Percentiles rank a stretch among this genome's conserved stretches.
Evolutionary conservation across 2,329 filamentous ascomycete genomes (phyloP).

Genomic region (Penicillium sp.): DNA sequence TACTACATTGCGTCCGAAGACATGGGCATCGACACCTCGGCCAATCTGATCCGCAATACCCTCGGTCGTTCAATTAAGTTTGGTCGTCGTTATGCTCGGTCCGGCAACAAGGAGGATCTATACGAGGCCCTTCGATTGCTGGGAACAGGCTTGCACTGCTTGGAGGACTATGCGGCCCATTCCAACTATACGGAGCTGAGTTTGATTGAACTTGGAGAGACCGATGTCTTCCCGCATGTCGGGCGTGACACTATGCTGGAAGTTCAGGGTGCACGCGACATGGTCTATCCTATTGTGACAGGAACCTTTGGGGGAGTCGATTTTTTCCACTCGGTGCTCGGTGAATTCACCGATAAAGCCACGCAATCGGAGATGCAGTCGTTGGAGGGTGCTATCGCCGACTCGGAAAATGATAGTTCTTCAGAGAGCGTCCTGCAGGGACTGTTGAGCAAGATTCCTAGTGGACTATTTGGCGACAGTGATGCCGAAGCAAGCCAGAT

Average conservation of each 20-base stretch:
- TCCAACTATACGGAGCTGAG: slow-evolving; percentile 91
- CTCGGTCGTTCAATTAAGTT: slow-evolving; percentile 74
- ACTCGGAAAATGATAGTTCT: slow-evolving; percentile 58
- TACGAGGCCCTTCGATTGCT: slow-evolving; percentile 83
- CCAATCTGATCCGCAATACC: slow-evolving; percentile 70
- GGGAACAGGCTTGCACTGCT: slow-evolving; percentile 84
- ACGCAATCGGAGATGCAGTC: slow-evolving; percentile 88
- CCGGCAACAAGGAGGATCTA: slow-evolving; percentile 70
- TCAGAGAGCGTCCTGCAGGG: slow-evolving; percentile 76
- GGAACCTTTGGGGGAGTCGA: slow-evolving; percentile 95
- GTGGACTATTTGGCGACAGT: slow-evolving; percentile 73
- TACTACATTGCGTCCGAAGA: slow-evolving; percentile 92
- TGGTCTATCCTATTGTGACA: slow-evolving; percentile 80
- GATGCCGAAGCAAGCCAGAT: slow-evolving; percentile 66
- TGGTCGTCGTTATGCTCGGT: slow-evolving; percentile 69
- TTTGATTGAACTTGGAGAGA: slow-evolving; percentile 81
- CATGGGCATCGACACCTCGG: slow-evolving; percentile 76
- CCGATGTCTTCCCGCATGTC: slow-evolving; percentile 80
- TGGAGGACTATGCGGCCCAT: slow-evolving; percentile 91
- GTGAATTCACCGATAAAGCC: slow-evolving; percentile 79
- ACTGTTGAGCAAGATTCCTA: slow-evolving; percentile 77
- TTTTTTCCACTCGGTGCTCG: slow-evolving; percentile 84
- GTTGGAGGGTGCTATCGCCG: slow-evolving; percentile 76
- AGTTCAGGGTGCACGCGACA: slow-evolving; percentile 62
- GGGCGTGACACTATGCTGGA: slow-evolving; percentile 70